phyloP scores from a whole-genome alignment of 2,329 filamentous ascomycete species.

The Colletotrichum sp. region DNA sequence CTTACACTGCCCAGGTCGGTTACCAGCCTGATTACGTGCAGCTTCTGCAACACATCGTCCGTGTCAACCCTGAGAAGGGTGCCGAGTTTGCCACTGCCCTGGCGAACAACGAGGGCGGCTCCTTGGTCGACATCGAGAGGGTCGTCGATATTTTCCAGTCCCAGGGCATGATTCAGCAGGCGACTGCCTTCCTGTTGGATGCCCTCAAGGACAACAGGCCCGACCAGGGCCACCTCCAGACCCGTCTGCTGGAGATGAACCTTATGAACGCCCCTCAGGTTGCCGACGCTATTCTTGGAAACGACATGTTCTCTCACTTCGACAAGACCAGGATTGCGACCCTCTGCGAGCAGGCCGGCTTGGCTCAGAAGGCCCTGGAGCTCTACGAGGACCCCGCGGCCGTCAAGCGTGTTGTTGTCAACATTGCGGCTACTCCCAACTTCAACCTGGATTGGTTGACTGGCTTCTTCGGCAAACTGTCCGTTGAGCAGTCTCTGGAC shows the following conservation, averaged over 20 bases:
- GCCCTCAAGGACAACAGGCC: slow-evolving; percentile 93
- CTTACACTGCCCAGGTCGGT: slow-evolving; percentile 82
- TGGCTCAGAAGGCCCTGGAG: slow-evolving; percentile 87
- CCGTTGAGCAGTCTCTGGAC: slow-evolving; percentile 92
- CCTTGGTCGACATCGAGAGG: slow-evolving; percentile 89
- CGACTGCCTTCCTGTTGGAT: slow-evolving; percentile 96
- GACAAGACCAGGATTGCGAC: slow-evolving; percentile 88
- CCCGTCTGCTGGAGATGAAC: slow-evolving; percentile 97
- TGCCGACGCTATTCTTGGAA: slow-evolving; percentile 95
- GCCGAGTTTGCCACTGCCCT: slow-evolving; percentile 93
- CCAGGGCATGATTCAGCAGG: slow-evolving; percentile 96
- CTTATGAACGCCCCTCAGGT: slow-evolving; percentile 95
- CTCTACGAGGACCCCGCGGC: slow-evolving; percentile 90
- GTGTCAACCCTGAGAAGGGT: slow-evolving; percentile 90
- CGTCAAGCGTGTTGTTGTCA: slow-evolving; percentile 89
- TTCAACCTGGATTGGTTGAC: slow-evolving; percentile 91
- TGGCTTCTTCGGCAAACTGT: slow-evolving; percentile 91
- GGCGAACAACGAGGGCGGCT: slow-evolving; percentile 85
- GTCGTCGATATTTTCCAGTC: slow-evolving; percentile 98
- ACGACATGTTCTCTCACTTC: slow-evolving; percentile 98
- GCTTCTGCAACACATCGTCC: slow-evolving; percentile 89
- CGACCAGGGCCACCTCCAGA: slow-evolving; percentile 93
- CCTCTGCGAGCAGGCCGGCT: slow-evolving; percentile 90
- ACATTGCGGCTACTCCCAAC: slow-evolving; percentile 81
- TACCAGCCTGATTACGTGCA: slow-evolving; percentile 97